These are phyloP conservation scores for Jasminum sambac DNA, from an alignment of 257 asterid species.

Conservation along the genomic window DNA sequence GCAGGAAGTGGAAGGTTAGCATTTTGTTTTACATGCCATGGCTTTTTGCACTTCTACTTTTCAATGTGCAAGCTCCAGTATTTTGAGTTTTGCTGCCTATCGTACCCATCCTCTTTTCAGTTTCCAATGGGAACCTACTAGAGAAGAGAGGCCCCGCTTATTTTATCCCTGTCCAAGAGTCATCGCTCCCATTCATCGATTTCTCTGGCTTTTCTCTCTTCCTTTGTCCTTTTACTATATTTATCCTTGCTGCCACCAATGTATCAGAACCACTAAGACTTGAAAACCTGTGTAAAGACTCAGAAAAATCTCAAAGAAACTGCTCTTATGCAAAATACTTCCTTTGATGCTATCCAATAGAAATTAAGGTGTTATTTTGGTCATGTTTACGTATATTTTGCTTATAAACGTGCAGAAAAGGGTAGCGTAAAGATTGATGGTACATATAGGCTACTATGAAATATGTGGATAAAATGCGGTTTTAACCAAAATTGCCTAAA, in stretches of 20 bases:
- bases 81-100: constrained; percentile 3
- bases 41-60: constrained; percentile 25
- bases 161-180: not conserved
- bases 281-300: not conserved
- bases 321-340: not conserved
- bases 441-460: too few relatives aligned
- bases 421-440: too few relatives aligned
- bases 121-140: constrained; percentile 1
- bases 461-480: too few relatives aligned
- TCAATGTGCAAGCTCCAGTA: not conserved
- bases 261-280: not conserved
- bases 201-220: not conserved
- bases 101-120: not conserved
- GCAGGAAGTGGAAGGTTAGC: constrained; percentile 75
- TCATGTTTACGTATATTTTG: too few relatives aligned
- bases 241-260: not conserved
- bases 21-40: constrained; percentile 13
- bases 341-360: not conserved
- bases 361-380: not conserved
- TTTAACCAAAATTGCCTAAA: too few relatives aligned
- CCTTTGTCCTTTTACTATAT: not conserved
- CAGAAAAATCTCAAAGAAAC: not conserved
- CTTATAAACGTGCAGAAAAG: too few relatives aligned
- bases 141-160: not conserved
- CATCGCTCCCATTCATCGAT: not conserved